Conservation (phyloP, 2,329 filamentous ascomycete species). For the Periconia sp. region DNA sequence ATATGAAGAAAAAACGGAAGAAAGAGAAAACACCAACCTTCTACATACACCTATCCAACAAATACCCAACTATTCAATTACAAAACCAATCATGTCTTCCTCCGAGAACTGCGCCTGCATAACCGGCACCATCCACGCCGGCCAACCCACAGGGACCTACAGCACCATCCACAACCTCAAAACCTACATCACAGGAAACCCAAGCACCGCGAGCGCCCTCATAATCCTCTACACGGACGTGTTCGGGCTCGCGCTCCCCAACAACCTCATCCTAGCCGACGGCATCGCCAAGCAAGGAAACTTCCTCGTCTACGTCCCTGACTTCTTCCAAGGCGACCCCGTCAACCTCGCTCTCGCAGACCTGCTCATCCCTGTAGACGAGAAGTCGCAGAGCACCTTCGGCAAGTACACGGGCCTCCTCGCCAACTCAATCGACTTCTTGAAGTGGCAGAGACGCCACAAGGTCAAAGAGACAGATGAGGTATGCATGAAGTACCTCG, state of each 20-base stretch:
- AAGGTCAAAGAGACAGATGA: slow-evolving; percentile 33
- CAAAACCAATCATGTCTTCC: neutral
- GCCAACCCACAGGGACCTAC: slow-evolving; percentile 25
- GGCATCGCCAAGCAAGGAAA: slow-evolving; percentile 21
- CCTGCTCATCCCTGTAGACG: slow-evolving; percentile 40
- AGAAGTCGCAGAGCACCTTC: slow-evolving; percentile 36
- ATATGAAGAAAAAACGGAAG: no score
- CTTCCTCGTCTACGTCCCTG: slow-evolving; percentile 25
- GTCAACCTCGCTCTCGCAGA: slow-evolving; percentile 32
- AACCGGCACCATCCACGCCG: slow-evolving; percentile 38
- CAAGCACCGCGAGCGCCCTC: slow-evolving; percentile 16
- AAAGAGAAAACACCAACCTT: no score
- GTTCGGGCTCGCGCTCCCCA: slow-evolving; percentile 24
- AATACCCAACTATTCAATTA: no score
- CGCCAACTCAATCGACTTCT: slow-evolving; percentile 20
- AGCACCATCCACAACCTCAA: slow-evolving; percentile 21
- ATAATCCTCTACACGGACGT: slow-evolving; percentile 28
- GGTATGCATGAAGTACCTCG: slow-evolving; percentile 40
- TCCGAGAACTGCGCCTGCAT: neutral
- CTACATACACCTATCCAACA: no score
- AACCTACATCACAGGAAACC: slow-evolving; percentile 24
- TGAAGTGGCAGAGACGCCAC: slow-evolving; percentile 37
- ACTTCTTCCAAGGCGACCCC: slow-evolving; percentile 27
- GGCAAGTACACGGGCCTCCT: slow-evolving; percentile 45
- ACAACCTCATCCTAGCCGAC: slow-evolving; percentile 31